These are phyloP conservation scores for Coemansia sp. DNA, from an alignment of 192 early-diverging fungal species.

Conservation along the genomic window DNA sequence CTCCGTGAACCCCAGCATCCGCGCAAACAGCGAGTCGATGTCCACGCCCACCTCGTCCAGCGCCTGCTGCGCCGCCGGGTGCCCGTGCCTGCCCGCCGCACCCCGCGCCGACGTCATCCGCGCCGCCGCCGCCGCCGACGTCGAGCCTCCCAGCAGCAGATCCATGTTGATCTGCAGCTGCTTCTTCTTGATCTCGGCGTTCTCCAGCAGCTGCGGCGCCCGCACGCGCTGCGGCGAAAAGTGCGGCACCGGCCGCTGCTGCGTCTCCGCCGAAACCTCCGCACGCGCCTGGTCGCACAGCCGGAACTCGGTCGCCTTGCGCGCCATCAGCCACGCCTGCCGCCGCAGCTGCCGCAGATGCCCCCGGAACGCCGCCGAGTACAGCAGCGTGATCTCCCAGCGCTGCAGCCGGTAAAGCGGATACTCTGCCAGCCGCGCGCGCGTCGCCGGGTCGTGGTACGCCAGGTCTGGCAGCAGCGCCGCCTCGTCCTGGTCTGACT, in stretches of 20 bases:
- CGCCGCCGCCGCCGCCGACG: not conserved
- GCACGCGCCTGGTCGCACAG: slow-evolving; percentile 33
- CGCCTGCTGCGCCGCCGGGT: not conserved
- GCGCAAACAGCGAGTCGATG: slow-evolving; percentile 44
- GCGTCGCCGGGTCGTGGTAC: slow-evolving; percentile 46
- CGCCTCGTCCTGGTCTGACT: slow-evolving; percentile 18
- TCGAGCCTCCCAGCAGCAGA: slow-evolving; percentile 29
- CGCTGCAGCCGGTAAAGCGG: slow-evolving; percentile 48
- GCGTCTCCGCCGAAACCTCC: slow-evolving; percentile 1
- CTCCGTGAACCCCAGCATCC: slow-evolving; percentile 51
- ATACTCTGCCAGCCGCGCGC: slow-evolving; percentile 32
- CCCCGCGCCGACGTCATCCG: too few relatives aligned
- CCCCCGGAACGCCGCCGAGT: slow-evolving; percentile 36
- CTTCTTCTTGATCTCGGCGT: slow-evolving; percentile 44
- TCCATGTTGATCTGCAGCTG: slow-evolving; percentile 49
- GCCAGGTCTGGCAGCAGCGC: slow-evolving; percentile 31
- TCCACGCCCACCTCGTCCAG: slow-evolving; percentile 44
- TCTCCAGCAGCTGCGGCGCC: slow-evolving; percentile 34
- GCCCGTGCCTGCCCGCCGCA: not conserved
- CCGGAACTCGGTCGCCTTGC: slow-evolving; percentile 31
- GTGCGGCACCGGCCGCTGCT: slow-evolving; percentile 42
- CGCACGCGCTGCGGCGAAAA: slow-evolving; percentile 43
- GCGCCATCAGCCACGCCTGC: slow-evolving; percentile 29
- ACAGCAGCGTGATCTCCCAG: slow-evolving; percentile 48
- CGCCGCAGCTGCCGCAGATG: slow-evolving; percentile 37